phyloP scores from a whole-genome alignment of 2,329 filamentous ascomycete genomes.

The Fusarium nurragi region DNA sequence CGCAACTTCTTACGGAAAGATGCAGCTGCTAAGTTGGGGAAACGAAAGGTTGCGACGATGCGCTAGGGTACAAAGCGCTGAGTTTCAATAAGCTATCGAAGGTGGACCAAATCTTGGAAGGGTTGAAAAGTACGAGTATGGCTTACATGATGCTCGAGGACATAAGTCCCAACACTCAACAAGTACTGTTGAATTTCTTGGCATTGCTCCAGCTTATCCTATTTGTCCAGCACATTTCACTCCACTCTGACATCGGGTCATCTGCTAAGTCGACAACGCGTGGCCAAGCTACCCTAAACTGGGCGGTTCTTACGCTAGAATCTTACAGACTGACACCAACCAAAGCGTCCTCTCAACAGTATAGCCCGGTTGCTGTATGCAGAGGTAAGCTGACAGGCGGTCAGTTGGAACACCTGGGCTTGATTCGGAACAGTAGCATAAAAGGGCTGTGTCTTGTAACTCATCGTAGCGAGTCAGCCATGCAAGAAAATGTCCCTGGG shows the following conservation, averaged over 20 bases:
- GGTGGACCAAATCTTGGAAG: neutral
- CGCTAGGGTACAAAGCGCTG: no score
- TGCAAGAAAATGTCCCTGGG: no score
- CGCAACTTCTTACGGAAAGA: neutral
- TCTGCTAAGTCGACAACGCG: no score
- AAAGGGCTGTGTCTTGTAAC: no score
- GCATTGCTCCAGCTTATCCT: neutral
- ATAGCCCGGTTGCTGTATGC: neutral
- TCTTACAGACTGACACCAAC: neutral
- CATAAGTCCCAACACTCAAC: neutral
- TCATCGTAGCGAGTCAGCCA: no score
- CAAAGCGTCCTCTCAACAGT: neutral
- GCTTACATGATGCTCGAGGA: no score
- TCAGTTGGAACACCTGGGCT: neutral
- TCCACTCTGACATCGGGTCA: neutral
- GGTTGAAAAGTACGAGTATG: no score
- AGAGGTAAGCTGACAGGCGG: conserved; percentile 13
- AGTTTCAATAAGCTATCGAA: no score
- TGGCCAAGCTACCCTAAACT: neutral
- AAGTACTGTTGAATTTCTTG: neutral
- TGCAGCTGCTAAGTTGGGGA: no score
- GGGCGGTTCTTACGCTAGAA: neutral
- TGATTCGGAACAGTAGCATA: no score
- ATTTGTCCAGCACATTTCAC: neutral
- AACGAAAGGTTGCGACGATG: neutral